Evolutionary conservation across 176 grass and related monocot genomes (phyloP).

Genomic region (Puya raimondii): DNA sequence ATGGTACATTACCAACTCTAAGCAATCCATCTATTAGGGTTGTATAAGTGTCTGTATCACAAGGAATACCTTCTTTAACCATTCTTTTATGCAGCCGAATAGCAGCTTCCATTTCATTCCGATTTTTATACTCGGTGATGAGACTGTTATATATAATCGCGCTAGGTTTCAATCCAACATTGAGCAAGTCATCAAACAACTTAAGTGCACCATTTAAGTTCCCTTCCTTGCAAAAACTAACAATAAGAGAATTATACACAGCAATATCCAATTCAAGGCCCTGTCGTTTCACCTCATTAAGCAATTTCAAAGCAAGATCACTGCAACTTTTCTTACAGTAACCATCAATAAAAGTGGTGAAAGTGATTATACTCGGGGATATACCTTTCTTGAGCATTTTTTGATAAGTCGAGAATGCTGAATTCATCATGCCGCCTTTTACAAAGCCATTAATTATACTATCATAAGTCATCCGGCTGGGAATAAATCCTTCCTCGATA

Average conservation of each 20-base stretch:
- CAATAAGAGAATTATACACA: constrained; percentile 49
- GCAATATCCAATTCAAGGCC: constrained; percentile 39
- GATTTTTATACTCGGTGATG: constrained; percentile 60
- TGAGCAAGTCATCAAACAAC: constrained; percentile 44
- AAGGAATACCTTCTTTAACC: constrained; percentile 43
- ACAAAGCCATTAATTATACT: constrained; percentile 74
- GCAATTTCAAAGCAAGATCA: constrained; percentile 67
- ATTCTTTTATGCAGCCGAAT: constrained; percentile 49
- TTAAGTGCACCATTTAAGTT: constrained; percentile 59
- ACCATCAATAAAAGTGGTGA: constrained; percentile 77
- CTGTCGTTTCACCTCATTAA: constrained; percentile 47
- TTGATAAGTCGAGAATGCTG: constrained; percentile 36
- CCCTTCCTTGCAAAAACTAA: constrained; percentile 50
- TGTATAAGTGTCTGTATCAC: constrained; percentile 30
- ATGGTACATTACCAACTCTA: constrained; percentile 13
- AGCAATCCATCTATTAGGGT: background rate
- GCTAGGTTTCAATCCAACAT: constrained; percentile 55
- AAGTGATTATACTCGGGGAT: constrained; percentile 49
- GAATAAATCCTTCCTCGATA: constrained; percentile 68
- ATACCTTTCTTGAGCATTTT: constrained; percentile 61
- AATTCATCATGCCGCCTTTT: constrained; percentile 49
- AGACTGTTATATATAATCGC: constrained; percentile 57
- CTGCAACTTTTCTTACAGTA: constrained; percentile 52
- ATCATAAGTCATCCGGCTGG: constrained; percentile 60
- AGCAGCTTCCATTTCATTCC: constrained; percentile 55